Evolutionary conservation across 805 yeast species (phyloP).

Genomic region (Soucietia sequanensis): DNA sequence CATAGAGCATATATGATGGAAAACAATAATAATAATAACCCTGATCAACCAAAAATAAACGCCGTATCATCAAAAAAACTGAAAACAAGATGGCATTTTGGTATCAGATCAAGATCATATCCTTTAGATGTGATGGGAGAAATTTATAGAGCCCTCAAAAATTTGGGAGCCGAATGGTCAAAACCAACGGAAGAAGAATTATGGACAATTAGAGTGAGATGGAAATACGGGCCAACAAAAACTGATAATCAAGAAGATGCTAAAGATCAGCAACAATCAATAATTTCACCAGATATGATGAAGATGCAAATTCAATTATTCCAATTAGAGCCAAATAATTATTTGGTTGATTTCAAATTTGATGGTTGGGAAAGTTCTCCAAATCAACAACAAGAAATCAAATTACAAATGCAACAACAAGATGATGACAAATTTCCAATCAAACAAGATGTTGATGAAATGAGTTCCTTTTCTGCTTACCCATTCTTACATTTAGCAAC

Average conservation of each 20-base stretch:
- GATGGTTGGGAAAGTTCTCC: constrained; percentile 82
- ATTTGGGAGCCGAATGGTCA: constrained; percentile 96
- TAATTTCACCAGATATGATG: constrained; percentile 71
- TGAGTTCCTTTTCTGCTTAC: constrained; percentile 89
- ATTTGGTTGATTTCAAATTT: constrained; percentile 93
- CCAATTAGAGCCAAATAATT: constrained; percentile 93
- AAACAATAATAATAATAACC: constrained; percentile 24
- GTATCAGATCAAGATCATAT: constrained; percentile 91
- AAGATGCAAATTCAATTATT: constrained; percentile 96
- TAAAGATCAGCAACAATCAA: constrained; percentile 13
- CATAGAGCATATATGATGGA: constrained; percentile 91
- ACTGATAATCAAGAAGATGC: constrained; percentile 16
- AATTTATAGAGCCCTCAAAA: constrained; percentile 89
- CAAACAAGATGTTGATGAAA: constrained; percentile 56
- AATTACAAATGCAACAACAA: neutral
- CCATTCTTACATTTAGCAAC: constrained; percentile 94
- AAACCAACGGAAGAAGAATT: constrained; percentile 91
- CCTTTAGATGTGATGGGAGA: constrained; percentile 99
- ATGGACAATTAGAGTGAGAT: constrained; percentile 94
- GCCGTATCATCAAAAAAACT: constrained; percentile 76
- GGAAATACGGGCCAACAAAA: constrained; percentile 66
- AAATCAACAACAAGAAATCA: constrained; percentile 1
- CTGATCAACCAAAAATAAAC: constrained; percentile 30
- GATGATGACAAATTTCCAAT: constrained; percentile 7
- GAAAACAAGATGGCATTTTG: constrained; percentile 98